phyloP scores from a whole-genome alignment of 352 stramenopile genomes.

The Phytophthora agathidicida region DNA sequence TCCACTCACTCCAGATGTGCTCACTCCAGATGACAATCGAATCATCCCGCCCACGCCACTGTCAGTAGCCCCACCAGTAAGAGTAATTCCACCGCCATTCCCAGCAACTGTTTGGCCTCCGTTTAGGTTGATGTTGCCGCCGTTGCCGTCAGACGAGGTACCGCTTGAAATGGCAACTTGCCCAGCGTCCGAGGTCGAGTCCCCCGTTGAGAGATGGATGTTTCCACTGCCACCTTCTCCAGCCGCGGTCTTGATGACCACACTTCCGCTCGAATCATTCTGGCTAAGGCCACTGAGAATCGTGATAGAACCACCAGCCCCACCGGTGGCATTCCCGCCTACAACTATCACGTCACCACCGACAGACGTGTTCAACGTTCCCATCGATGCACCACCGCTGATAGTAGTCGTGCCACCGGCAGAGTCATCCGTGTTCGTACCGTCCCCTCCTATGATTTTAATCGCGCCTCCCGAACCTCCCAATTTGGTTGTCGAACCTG shows the following conservation, averaged over 20 bases:
- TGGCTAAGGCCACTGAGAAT: conserved; percentile 54
- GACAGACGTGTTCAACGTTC: conserved; percentile 36
- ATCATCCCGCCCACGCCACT: conserved; percentile 47
- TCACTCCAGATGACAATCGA: conserved; percentile 40
- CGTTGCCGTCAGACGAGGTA: conserved; percentile 43
- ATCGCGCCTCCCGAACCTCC: conserved; percentile 32
- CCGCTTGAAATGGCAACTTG: conserved; percentile 58
- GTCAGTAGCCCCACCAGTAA: conserved; percentile 52
- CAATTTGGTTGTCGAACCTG: conserved; percentile 38
- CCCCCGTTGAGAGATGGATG: conserved; percentile 45
- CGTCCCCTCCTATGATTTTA: conserved; percentile 32
- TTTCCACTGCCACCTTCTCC: conserved; percentile 33
- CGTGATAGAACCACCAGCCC: conserved; percentile 47
- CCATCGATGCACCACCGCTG: conserved; percentile 44
- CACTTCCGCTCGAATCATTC: conserved; percentile 37
- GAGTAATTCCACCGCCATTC: conserved; percentile 49
- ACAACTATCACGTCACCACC: conserved; percentile 47
- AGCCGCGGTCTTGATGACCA: conserved; percentile 37
- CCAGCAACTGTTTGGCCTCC: conserved; percentile 47
- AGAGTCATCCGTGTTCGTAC: conserved; percentile 37
- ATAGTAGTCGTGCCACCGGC: conserved; percentile 52
- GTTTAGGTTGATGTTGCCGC: conserved; percentile 53
- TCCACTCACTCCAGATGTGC: conserved; percentile 36
- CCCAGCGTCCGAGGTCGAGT: conserved; percentile 38
- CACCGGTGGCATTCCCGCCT: conserved; percentile 52